Evolutionary conservation across 2,329 filamentous ascomycete genomes (phyloP).

Genomic region (Sclerotinia glacialis): DNA sequence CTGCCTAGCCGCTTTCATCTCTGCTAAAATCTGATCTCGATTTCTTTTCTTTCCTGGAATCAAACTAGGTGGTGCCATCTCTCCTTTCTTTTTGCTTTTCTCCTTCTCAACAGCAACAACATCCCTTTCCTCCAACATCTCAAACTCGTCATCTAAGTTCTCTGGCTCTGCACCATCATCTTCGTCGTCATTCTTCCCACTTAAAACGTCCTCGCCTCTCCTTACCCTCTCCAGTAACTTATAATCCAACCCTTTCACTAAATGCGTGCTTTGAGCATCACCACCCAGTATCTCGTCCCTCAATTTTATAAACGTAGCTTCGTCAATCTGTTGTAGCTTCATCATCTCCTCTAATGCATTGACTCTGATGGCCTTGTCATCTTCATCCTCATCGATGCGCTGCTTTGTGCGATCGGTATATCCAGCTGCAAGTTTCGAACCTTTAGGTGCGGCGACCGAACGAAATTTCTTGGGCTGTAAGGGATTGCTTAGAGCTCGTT

Average conservation of each 20-base stretch:
- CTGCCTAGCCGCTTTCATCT: slow-evolving; percentile 60
- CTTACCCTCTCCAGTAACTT: slow-evolving; percentile 69
- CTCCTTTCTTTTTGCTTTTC: slow-evolving; percentile 55
- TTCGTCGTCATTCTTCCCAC: slow-evolving; percentile 35
- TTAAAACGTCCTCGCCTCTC: slow-evolving; percentile 46
- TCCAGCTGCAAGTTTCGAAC: slow-evolving; percentile 72
- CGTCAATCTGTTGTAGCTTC: slow-evolving; percentile 81
- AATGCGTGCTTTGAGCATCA: slow-evolving; percentile 73
- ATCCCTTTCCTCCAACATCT: slow-evolving; percentile 54
- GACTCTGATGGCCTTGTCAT: slow-evolving; percentile 62
- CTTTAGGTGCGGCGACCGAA: slow-evolving; percentile 73
- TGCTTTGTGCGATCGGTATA: slow-evolving; percentile 79
- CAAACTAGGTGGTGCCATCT: slow-evolving; percentile 53
- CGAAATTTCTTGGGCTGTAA: slow-evolving; percentile 69
- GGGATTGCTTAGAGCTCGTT: slow-evolving; percentile 35
- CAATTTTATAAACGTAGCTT: slow-evolving; percentile 71
- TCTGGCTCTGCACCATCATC: slow-evolving; percentile 34
- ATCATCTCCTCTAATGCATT: slow-evolving; percentile 77
- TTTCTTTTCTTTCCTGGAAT: slow-evolving; percentile 59
- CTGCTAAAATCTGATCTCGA: slow-evolving; percentile 64
- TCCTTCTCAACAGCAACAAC: slow-evolving; percentile 52
- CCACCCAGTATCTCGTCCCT: slow-evolving; percentile 78
- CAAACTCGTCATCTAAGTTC: slow-evolving; percentile 66
- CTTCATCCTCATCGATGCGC: slow-evolving; percentile 51
- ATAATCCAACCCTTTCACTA: slow-evolving; percentile 90